phyloP scores from a whole-genome alignment of 192 early-diverging fungal species.

The Entomortierella lignicola region DNA sequence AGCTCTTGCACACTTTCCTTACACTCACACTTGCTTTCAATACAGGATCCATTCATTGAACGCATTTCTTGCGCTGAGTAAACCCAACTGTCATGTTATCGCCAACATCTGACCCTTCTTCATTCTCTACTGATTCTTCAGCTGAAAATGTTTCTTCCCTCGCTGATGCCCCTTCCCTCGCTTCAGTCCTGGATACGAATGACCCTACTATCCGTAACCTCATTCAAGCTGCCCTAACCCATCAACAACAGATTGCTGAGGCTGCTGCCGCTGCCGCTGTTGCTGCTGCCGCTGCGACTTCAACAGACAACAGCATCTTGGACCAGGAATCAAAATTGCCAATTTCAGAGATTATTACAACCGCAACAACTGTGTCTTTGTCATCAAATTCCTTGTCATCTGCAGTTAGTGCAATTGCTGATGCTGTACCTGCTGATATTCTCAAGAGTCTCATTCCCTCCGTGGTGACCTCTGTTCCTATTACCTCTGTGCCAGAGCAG shows the following conservation, averaged over 20 bases:
- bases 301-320: background rate
- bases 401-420: background rate
- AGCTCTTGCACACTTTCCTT: constrained; percentile 21
- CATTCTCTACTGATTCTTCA: constrained; percentile 3
- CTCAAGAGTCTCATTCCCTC: constrained; percentile 19
- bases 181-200: constrained; percentile 19
- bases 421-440: constrained; percentile 12
- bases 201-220: constrained; percentile 25
- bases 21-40: background rate
- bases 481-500: background rate
- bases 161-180: constrained; percentile 5
- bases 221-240: constrained; percentile 30
- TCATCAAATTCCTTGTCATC: background rate
- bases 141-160: constrained; percentile 6
- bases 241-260: constrained; percentile 16
- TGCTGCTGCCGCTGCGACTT: background rate
- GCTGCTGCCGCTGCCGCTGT: constrained; percentile 19
- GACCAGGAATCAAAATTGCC: background rate
- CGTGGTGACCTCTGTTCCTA: background rate
- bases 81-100: constrained; percentile 10
- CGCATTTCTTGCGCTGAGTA: constrained; percentile 42
- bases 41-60: constrained; percentile 11
- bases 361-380: background rate
- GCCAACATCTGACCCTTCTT: constrained; percentile 18
- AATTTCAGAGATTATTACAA: background rate